Conservation (phyloP, 805 yeast genomes). For the Candida sphagnicola region DNA sequence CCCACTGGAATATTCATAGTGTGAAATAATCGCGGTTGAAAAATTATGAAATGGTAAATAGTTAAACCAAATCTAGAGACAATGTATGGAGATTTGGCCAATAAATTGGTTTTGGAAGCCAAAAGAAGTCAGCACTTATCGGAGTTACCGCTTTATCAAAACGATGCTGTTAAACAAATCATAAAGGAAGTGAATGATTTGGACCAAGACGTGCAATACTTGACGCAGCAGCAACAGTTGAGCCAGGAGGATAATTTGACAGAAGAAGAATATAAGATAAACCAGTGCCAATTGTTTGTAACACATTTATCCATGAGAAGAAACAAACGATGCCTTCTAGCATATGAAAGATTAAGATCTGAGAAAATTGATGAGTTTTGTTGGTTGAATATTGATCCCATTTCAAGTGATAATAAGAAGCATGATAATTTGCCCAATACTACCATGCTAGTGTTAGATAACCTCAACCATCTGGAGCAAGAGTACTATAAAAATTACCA, state of each 20-base stretch:
- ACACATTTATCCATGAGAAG: conserved; percentile 76
- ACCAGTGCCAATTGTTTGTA: conserved; percentile 64
- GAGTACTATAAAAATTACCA: conserved; percentile 71
- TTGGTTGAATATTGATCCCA: conserved; percentile 67
- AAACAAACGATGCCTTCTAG: conserved; percentile 85
- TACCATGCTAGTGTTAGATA: conserved; percentile 33
- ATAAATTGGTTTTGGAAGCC: conserved; percentile 81
- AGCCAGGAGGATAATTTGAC: conserved; percentile 14
- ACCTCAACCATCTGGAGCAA: conserved; percentile 72
- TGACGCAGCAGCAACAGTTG: conserved; percentile 30
- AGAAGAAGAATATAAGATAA: conserved; percentile 41
- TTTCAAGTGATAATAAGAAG: conserved; percentile 2
- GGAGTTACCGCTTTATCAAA: conserved; percentile 64
- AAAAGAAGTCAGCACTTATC: conserved; percentile 69
- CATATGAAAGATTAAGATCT: conserved; percentile 74
- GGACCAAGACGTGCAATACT: conserved; percentile 50
- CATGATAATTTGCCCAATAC: conserved; percentile 15
- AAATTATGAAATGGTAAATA: too few relatives aligned
- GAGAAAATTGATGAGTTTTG: conserved; percentile 59
- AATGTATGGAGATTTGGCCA: conserved; percentile 91
- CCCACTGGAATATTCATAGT: too few relatives aligned
- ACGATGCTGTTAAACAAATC: conserved; percentile 65
- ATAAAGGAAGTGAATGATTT: conserved; percentile 68
- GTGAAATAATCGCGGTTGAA: not conserved
- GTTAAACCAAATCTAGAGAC: too few relatives aligned